A percentile compares a stretch with the other conserved stretches of the same genome.
These are phyloP conservation scores for Botryotinia convoluta DNA, from an alignment of 2,329 filamentous ascomycete species.

Conservation along the genomic window DNA sequence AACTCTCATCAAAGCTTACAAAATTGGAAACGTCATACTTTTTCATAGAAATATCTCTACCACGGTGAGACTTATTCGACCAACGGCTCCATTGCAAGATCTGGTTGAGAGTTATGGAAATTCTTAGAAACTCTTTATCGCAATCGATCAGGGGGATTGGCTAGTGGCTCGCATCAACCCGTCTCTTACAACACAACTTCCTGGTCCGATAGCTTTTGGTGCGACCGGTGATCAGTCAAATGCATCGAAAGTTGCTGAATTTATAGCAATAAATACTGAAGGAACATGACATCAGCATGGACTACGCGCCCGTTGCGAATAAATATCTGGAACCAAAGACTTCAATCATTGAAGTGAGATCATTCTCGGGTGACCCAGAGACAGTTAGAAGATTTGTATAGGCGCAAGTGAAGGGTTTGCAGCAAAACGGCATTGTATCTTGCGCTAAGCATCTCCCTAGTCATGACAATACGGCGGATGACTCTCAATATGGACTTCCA, in stretches of 20 bases:
- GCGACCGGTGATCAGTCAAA: conserved; percentile 40
- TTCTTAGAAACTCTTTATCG: conserved; percentile 43
- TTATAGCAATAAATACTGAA: conserved; percentile 42
- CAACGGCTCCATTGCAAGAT: conserved; percentile 41
- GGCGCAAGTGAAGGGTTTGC: conserved; percentile 41
- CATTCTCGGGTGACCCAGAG: conserved; percentile 43
- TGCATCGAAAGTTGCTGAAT: conserved; percentile 40
- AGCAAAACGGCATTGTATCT: conserved; percentile 42
- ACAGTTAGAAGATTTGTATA: conserved; percentile 44
- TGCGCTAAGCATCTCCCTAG: conserved; percentile 48
- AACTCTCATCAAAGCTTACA: conserved; percentile 43
- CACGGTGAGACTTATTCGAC: conserved; percentile 41
- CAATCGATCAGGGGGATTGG: conserved; percentile 47
- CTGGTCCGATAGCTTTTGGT: conserved; percentile 46
- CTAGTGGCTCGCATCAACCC: conserved; percentile 44
- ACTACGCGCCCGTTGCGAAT: conserved; percentile 46
- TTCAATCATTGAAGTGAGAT: conserved; percentile 45
- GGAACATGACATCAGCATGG: conserved; percentile 46
- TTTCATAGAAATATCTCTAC: conserved; percentile 44
- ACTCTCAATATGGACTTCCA: conserved; percentile 45
- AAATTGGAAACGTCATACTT: conserved; percentile 43
- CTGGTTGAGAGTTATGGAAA: conserved; percentile 43
- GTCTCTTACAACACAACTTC: conserved; percentile 42
- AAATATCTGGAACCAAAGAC: conserved; percentile 46
- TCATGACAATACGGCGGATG: conserved; percentile 45